Base-by-base conservation (phyloP, 176 grass and related monocot species). In the Aegilops bicornis region DNA sequence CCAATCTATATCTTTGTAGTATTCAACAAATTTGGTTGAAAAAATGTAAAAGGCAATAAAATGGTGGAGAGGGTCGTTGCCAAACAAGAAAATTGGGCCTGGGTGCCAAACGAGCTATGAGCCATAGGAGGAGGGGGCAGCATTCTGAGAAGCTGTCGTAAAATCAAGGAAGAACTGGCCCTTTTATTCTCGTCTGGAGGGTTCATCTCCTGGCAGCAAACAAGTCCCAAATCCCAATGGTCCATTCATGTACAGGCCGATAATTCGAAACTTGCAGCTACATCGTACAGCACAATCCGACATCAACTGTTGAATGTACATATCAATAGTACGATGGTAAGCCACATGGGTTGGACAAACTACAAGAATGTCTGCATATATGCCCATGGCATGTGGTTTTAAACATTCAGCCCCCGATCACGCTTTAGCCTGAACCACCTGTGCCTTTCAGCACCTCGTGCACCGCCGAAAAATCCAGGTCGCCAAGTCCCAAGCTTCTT, bases 391-490 rank as follows among this genome's bases (percentile, higher is more conserved):
- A 77, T 13, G 23, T 14, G 35, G 52, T 63, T 50, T 72, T 56
- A 10, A 82, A 19, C 59, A 40, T 86, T 71, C 83, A 82, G 56
- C 69, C 10, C 48, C 16, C 19, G 0, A 30, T 90, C 79, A 89
- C 27, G 86, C 89, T 88, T 86, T 88, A 40, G 43, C 80, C 86
- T 16, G 90, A 95, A 74, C 86, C 61, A 86, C 82, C 78, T 40
- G 82, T 79, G 7, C 87, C 85, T 89, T 99, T 99, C 9, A 89
- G 60, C 32, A 42, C 76, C 83, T 99, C 97, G 64, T 94, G 66
- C 3, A 96, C 94, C 2, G 94, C 97, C 2, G 92, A 96, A 77
- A 99, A 99, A 88, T 99, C 97, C 69, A 78, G 83, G 73, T 99
- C 97, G 9, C 92, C 97, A 7, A 94, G 86, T 5, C 89, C 97